These are phyloP conservation scores for Corymbia maculata DNA, from an alignment of 345 rosid species.

Conservation along the genomic window DNA sequence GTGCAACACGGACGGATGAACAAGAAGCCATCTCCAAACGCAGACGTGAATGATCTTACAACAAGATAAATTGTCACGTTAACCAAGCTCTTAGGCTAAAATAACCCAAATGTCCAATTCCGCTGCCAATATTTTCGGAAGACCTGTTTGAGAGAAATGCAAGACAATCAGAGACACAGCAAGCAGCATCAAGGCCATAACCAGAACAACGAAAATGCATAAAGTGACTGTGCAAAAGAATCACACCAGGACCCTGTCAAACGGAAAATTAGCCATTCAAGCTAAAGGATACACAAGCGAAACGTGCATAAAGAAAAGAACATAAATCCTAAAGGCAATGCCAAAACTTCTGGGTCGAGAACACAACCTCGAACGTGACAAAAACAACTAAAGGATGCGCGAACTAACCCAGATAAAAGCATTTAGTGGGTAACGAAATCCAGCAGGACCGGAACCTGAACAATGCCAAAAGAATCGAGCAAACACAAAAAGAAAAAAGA, in stretches of 20 bases:
- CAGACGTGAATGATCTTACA: not conserved
- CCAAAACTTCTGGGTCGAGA: not conserved
- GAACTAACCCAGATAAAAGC: not conserved
- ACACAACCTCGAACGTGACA: not conserved
- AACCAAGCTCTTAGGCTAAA: not conserved
- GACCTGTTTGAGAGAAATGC: not conserved
- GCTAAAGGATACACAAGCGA: not conserved
- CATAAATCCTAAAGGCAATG: not conserved
- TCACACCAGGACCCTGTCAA: not conserved
- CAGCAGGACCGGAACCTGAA: not conserved
- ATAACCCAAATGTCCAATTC: not conserved
- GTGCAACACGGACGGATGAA: slow-evolving; percentile 35
- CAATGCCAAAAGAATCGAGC: not conserved
- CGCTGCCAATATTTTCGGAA: not conserved
- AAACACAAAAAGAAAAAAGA: not conserved
- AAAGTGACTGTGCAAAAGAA: not conserved
- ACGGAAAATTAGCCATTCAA: not conserved
- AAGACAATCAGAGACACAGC: not conserved
- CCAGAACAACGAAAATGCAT: not conserved
- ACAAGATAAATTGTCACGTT: not conserved
- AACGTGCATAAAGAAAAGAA: not conserved
- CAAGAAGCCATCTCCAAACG: slow-evolving; percentile 42
- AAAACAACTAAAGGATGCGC: not conserved
- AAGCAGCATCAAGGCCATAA: not conserved
- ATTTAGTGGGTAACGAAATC: not conserved